Conservation (phyloP, 768 basidiomycete genomes). For the Lactarius indigo region DNA sequence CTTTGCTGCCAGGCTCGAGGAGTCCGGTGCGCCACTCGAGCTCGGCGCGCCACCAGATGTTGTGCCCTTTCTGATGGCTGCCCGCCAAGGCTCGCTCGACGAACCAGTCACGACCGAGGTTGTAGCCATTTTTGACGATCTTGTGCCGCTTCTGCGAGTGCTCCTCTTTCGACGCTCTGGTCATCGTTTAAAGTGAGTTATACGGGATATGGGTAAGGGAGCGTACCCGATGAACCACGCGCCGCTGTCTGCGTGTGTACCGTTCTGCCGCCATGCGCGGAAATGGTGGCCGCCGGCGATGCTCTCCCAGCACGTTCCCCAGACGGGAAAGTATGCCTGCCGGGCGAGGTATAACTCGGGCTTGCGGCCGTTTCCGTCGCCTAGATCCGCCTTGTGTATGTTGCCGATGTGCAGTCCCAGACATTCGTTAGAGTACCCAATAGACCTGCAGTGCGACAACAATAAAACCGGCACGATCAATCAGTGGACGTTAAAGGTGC, state of each 20-base stretch:
- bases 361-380: constrained; percentile 74
- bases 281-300: constrained; percentile 86
- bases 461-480: not conserved
- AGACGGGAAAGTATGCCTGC: constrained; percentile 72
- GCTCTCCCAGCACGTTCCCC: constrained; percentile 89
- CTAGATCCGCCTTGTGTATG: constrained; percentile 75
- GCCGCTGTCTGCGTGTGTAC: constrained; percentile 61
- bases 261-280: constrained; percentile 87
- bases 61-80: constrained; percentile 47
- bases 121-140: constrained; percentile 78
- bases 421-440: constrained; percentile 82
- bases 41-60: constrained; percentile 70
- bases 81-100: constrained; percentile 63
- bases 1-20: constrained; percentile 62
- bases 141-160: constrained; percentile 64
- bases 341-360: constrained; percentile 68
- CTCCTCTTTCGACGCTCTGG: constrained; percentile 73
- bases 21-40: constrained; percentile 74
- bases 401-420: constrained; percentile 73
- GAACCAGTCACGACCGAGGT: constrained; percentile 75
- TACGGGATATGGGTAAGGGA: not conserved
- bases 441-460: constrained; percentile 46
- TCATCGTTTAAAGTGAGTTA: not conserved
- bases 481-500: not conserved
- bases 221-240: constrained; percentile 78